phyloP scores from a whole-genome alignment of 1,284 basidiomycete genomes.

The Ganoderma boninense region DNA sequence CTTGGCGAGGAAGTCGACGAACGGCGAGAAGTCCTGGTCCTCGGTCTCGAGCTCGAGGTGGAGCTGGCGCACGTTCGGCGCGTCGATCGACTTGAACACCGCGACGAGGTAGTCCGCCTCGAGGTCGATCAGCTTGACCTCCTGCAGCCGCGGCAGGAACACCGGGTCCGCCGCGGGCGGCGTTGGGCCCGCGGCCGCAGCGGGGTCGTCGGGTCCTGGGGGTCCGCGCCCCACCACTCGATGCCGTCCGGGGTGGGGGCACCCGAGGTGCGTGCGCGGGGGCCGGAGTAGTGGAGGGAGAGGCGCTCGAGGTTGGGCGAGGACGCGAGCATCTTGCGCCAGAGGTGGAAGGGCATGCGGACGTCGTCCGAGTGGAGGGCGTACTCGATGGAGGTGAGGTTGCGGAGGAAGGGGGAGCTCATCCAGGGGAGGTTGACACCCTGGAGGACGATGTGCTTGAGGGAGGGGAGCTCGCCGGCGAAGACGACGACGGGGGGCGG shows the following conservation, averaged over 20 bases:
- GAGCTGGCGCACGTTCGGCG: slow-evolving; percentile 54
- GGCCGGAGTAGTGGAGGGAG: slow-evolving; percentile 66
- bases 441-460: slow-evolving; percentile 64
- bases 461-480: slow-evolving; percentile 53
- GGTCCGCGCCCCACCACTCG: slow-evolving; percentile 31
- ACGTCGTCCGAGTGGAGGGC: slow-evolving; percentile 67
- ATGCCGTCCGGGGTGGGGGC: slow-evolving; percentile 31
- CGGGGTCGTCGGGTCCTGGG: slow-evolving; percentile 17
- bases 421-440: slow-evolving; percentile 71
- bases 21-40: slow-evolving; percentile 57
- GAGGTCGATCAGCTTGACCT: slow-evolving; percentile 59
- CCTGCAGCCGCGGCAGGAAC: slow-evolving; percentile 49
- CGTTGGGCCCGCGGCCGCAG: slow-evolving; percentile 25
- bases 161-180: slow-evolving; percentile 41
- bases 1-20: slow-evolving; percentile 48
- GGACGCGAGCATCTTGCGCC: slow-evolving; percentile 57
- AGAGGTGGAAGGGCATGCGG: slow-evolving; percentile 59
- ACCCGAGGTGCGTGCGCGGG: slow-evolving; percentile 47
- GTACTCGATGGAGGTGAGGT: slow-evolving; percentile 59
- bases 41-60: slow-evolving; percentile 55
- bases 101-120: slow-evolving; percentile 58
- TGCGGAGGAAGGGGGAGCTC: slow-evolving; percentile 57
- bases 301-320: slow-evolving; percentile 58
- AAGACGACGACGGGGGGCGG: slow-evolving; percentile 65
- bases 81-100: slow-evolving; percentile 51